Conservation (phyloP, 169 alveolate genomes). For the Plasmodium knowlesi region DNA sequence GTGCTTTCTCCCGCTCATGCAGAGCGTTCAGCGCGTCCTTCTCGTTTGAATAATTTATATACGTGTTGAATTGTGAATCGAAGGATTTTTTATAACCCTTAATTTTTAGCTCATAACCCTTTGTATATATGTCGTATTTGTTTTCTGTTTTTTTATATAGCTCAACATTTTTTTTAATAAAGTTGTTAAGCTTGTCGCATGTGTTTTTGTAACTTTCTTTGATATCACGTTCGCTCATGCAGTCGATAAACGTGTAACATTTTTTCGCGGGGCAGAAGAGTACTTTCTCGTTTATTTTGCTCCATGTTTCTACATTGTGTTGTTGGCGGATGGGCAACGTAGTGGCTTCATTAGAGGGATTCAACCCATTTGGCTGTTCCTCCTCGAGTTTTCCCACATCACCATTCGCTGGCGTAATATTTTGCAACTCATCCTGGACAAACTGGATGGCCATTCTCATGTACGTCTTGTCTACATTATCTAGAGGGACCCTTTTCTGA, state of each 20-base stretch:
- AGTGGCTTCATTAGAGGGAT: not conserved
- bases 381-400: not conserved
- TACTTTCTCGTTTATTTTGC: conserved; percentile 9
- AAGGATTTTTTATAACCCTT: conserved; percentile 75
- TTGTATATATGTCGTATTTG: conserved; percentile 56
- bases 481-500: conserved; percentile 41
- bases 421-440: conserved; percentile 66
- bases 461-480: not conserved
- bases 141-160: conserved; percentile 34
- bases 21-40: conserved; percentile 45
- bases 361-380: not conserved
- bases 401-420: not conserved
- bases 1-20: conserved; percentile 44
- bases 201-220: conserved; percentile 58
- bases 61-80: conserved; percentile 11
- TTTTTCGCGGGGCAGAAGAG: conserved; percentile 76
- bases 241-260: conserved; percentile 19
- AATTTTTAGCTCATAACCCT: conserved; percentile 40
- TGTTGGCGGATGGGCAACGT: not conserved
- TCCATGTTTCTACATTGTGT: not conserved
- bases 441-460: conserved; percentile 7
- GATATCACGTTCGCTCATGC: conserved; percentile 43
- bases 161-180: conserved; percentile 40
- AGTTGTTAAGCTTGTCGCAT: conserved; percentile 14
- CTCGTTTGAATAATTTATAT: conserved; percentile 35